A percentile compares a stretch with the other conserved stretches of the same genome.
Conservation (phyloP, 2,329 filamentous ascomycete genomes). For the Magnaporthiopsis incrustans region DNA sequence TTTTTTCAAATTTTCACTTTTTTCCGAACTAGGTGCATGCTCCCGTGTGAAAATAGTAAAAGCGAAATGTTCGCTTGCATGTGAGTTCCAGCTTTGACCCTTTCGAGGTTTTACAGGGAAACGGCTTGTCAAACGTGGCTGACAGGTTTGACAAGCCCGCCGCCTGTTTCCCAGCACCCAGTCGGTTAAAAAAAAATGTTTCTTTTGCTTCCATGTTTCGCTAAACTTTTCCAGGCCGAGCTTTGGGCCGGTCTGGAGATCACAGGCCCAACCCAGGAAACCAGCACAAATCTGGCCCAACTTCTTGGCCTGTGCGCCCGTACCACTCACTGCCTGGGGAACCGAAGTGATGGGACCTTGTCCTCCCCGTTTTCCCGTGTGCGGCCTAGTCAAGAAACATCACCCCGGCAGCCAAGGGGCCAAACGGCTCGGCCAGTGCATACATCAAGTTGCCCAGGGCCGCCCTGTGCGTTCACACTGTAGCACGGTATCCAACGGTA, state of each 20-base stretch:
- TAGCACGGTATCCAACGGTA: neutral
- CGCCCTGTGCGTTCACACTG: neutral
- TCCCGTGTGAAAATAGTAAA: neutral
- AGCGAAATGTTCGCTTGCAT: neutral
- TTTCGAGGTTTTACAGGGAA: neutral
- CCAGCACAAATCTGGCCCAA: neutral
- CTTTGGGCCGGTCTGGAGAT: neutral
- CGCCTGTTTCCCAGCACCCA: neutral
- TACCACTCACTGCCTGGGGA: neutral
- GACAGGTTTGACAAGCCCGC: neutral
- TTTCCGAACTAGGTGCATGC: neutral
- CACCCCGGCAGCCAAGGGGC: neutral
- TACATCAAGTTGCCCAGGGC: too few species aligned
- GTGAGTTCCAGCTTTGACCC: neutral
- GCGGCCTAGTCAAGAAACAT: neutral
- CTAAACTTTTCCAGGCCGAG: neutral
- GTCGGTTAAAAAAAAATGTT: neutral
- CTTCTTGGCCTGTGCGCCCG: neutral
- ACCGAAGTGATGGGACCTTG: neutral
- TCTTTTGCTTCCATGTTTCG: neutral
- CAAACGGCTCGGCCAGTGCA: neutral
- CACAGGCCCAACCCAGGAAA: too few species aligned
- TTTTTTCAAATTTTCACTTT: neutral
- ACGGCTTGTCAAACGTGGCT: neutral
- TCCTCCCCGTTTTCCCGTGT: neutral